Conservation (phyloP, 1,139 yeast genomes). For the Groenewaldozyma auringiensis region DNA sequence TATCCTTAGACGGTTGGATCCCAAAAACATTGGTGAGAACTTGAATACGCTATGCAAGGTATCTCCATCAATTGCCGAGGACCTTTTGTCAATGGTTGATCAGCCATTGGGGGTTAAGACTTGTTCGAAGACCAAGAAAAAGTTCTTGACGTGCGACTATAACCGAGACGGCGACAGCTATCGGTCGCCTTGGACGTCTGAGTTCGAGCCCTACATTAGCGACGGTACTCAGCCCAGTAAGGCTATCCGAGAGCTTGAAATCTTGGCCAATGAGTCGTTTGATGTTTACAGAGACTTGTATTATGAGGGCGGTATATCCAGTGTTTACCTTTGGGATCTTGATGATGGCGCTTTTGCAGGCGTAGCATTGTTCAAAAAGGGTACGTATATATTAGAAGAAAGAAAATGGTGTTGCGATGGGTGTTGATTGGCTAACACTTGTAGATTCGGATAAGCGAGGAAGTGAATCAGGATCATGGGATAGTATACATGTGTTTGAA, state of each 20-base stretch:
- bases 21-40: slow-evolving; percentile 56
- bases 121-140: slow-evolving; percentile 56
- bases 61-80: slow-evolving; percentile 81
- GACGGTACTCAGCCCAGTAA: slow-evolving; percentile 70
- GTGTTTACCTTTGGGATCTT: slow-evolving; percentile 90
- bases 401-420: too few relatives aligned
- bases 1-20: slow-evolving; percentile 77
- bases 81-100: slow-evolving; percentile 78
- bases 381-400: slow-evolving; percentile 33
- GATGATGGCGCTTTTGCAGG: slow-evolving; percentile 66
- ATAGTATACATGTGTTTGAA: slow-evolving; percentile 87
- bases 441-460: slow-evolving; percentile 23
- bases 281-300: slow-evolving; percentile 89
- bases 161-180: slow-evolving; percentile 91
- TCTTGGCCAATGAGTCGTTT: slow-evolving; percentile 80
- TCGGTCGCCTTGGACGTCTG: slow-evolving; percentile 87
- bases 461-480: slow-evolving; percentile 63
- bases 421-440: too few relatives aligned
- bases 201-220: slow-evolving; percentile 58
- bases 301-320: slow-evolving; percentile 87
- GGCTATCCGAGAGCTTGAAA: slow-evolving; percentile 63
- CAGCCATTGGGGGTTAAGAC: slow-evolving; percentile 60
- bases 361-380: slow-evolving; percentile 77
- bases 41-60: slow-evolving; percentile 62
- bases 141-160: slow-evolving; percentile 82